Conservation (phyloP, 352 stramenopile species). For the Globisporangium carolinianum region DNA sequence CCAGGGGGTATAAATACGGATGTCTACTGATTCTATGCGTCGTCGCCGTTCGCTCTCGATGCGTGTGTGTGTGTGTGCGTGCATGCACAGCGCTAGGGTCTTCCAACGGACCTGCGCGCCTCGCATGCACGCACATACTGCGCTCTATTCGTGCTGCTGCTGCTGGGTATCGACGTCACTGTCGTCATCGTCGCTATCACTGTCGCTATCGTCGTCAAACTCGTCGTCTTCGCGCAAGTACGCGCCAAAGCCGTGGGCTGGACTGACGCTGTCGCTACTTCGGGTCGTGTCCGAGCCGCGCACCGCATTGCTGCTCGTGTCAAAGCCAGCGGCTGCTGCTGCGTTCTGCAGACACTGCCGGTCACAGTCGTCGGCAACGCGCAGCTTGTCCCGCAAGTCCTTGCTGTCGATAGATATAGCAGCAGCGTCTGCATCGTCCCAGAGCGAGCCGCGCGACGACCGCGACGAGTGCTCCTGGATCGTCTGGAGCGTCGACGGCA, state of each 20-base stretch:
- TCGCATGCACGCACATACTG: constrained; percentile 16
- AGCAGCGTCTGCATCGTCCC: constrained; percentile 18
- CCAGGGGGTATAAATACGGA: background rate
- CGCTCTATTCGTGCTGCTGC: constrained; percentile 15
- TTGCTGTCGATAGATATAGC: constrained; percentile 3
- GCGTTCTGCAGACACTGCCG: no score
- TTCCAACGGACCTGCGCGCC: constrained; percentile 9
- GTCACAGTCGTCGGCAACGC: constrained; percentile 6
- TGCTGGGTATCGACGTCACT: background rate
- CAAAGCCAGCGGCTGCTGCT: background rate
- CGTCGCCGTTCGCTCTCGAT: no score
- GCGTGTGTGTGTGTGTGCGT: constrained; percentile 1
- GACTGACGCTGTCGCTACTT: background rate
- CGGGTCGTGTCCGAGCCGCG: background rate
- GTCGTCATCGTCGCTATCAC: constrained; percentile 1
- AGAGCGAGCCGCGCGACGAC: constrained; percentile 13
- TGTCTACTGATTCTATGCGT: constrained; percentile 6
- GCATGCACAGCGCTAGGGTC: constrained; percentile 1
- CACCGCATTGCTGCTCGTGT: background rate
- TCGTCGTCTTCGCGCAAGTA: constrained; percentile 15
- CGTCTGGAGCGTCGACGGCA: constrained; percentile 34
- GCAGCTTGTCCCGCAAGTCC: constrained; percentile 11
- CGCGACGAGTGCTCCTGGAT: constrained; percentile 27
- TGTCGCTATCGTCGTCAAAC: constrained; percentile 15
- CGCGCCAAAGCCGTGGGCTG: constrained; percentile 1